Conservation (phyloP, 2,329 filamentous ascomycete species). For the Graphium sp. region DNA sequence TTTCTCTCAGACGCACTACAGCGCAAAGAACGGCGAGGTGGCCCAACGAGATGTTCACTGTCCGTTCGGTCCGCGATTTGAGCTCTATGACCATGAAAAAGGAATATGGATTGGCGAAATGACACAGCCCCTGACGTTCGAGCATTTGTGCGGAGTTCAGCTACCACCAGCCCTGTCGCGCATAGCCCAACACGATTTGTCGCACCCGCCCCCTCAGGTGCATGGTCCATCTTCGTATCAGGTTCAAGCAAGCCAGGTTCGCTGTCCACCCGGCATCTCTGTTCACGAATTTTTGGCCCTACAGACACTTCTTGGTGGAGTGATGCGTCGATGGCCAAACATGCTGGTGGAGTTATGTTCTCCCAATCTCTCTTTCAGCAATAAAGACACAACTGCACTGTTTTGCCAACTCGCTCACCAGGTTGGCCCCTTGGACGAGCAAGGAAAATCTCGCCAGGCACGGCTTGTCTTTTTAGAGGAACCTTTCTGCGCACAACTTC, state of each 20-base stretch:
- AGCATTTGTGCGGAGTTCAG: constrained; percentile 12
- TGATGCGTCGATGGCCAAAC: constrained; percentile 27
- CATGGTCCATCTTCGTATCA: constrained; percentile 34
- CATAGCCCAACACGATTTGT: constrained; percentile 9
- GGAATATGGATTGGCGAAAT: background rate
- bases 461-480: constrained; percentile 33
- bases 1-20: too few relatives aligned
- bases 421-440: constrained; percentile 25
- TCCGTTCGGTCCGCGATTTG: background rate
- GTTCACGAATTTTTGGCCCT: constrained; percentile 35
- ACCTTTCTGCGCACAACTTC: constrained; percentile 28
- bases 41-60: background rate
- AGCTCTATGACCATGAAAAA: background rate
- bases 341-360: constrained; percentile 32
- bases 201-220: too few relatives aligned
- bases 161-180: background rate
- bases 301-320: constrained; percentile 27
- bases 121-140: constrained; percentile 20
- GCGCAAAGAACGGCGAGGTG: too few relatives aligned
- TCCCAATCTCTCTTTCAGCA: constrained; percentile 41
- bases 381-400: constrained; percentile 27
- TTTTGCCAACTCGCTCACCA: constrained; percentile 35
- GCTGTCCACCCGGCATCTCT: constrained; percentile 26
- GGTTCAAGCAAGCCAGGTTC: constrained; percentile 28
- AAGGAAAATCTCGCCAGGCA: constrained; percentile 16